Evolutionary conservation across 148 eudicot genomes (phyloP).

Genomic region (Rhododendron henanense): DNA sequence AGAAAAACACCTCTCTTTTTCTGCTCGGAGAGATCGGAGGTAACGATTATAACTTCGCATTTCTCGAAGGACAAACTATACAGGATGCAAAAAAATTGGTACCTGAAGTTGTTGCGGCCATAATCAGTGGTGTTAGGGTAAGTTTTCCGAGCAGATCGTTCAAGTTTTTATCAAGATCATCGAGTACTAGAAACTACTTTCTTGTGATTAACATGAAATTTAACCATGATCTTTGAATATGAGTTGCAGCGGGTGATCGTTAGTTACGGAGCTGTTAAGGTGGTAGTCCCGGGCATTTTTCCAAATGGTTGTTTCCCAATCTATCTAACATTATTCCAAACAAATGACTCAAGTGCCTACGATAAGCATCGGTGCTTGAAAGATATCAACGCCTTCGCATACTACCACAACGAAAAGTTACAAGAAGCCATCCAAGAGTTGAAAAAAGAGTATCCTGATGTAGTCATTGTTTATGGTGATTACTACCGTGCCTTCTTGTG

Average conservation of each 20-base stretch:
- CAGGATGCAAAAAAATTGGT: neutral
- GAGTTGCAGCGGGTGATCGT: conserved; percentile 19
- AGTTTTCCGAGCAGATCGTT: neutral
- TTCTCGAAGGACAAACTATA: neutral
- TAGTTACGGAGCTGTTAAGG: conserved; percentile 15
- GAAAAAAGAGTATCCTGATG: neutral
- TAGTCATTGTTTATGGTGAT: conserved; percentile 12
- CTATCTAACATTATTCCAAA: conserved; percentile 9
- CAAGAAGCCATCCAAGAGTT: conserved; percentile 6
- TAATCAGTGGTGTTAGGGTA: neutral
- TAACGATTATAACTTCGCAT: neutral
- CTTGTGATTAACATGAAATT: neutral
- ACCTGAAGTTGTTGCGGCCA: neutral
- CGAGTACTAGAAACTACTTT: too few species aligned
- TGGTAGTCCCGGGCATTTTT: conserved; percentile 28
- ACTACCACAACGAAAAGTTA: conserved; percentile 7
- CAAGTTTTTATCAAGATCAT: neutral
- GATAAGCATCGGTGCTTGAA: conserved; percentile 7
- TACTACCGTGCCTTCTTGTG: conserved; percentile 16
- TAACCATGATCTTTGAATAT: neutral
- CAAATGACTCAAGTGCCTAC: conserved; percentile 1
- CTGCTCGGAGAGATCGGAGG: neutral
- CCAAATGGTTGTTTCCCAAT: conserved; percentile 25
- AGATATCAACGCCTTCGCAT: neutral
- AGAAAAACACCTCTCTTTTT: neutral